Conservation (phyloP, 257 asterid species). For the Solanum ossicruentum region DNA sequence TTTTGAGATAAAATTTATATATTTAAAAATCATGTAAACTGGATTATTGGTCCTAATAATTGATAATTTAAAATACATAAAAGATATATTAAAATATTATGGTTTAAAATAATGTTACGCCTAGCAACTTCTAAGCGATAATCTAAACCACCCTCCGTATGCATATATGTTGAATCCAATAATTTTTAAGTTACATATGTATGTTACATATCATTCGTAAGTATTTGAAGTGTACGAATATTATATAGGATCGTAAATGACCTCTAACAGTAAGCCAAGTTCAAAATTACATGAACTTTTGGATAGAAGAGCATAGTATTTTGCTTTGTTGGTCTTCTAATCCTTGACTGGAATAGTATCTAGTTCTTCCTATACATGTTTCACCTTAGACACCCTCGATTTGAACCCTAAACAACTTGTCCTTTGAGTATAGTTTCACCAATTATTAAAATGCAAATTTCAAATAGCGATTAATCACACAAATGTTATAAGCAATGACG, state of each 20-base stretch:
- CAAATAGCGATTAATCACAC: background rate
- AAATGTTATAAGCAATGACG: background rate
- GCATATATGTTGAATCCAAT: too few species aligned
- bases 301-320: background rate
- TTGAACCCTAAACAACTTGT: slow-evolving; percentile 82
- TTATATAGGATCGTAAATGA: too few species aligned
- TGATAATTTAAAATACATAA: background rate
- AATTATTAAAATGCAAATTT: background rate
- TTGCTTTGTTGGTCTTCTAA: slow-evolving; percentile 3
- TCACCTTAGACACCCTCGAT: slow-evolving; percentile 63
- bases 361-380: slow-evolving; percentile 50
- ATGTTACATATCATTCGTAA: too few species aligned
- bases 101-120: too few species aligned
- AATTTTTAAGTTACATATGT: too few species aligned
- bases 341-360: slow-evolving; percentile 51
- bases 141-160: too few species aligned
- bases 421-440: background rate
- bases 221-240: too few species aligned
- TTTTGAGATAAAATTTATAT: background rate
- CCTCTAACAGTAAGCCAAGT: too few species aligned
- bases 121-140: too few species aligned
- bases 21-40: background rate
- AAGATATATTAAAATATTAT: background rate
- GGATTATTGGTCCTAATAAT: background rate
- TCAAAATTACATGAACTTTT: too few species aligned